Evolutionary conservation across 108 stramenopile species (phyloP), one percentile per base, ranked within the genome.

Genomic region (Cyclotella atomus): DNA sequence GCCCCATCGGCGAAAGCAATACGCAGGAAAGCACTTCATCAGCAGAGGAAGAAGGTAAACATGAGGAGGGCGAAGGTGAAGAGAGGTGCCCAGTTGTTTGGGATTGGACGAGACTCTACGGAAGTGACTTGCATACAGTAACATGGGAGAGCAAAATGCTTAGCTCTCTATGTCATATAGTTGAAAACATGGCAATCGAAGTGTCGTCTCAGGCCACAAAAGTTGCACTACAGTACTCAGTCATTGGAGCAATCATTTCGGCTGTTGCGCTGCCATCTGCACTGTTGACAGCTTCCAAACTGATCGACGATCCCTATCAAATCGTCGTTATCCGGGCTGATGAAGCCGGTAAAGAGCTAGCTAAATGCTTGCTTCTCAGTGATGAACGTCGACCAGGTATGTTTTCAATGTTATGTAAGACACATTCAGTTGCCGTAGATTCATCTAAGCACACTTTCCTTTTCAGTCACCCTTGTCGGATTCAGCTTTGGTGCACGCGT

Each of bases 401-500:
- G 60, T 61, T 20, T 21, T 61, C 19, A 23, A 41, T 3, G 12
- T 41, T 3, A 16, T 2, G 2, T 19, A 17, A 59, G 16, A 15
- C 19, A 5, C 33, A 28, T 3, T 25, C 3, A 33, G 28, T 25
- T 9, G 1, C 16, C 33, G 2, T 3, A 10, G 5, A 56, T 56
- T 33, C 29, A 16, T 3, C 32, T 2, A 28, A 17, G 12, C 60
- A 10, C 17, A 10, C 29, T 0, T 15, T 15, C 32, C 14, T 1
- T 32, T 57, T 12, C 28, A 14, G 96, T 98, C 7, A 91, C 91
- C 15, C 81, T 98, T 25, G 54, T 97, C 41, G 97, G 97, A 23
- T 97, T 87, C 65, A 89, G 87, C 2, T 93, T 98, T 59, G 97
- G 97, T 9, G 96, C 92, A 5, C 84, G 96, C 49, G 87, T 97